phyloP scores from a whole-genome alignment of 2,329 filamentous ascomycete species.

The Tolypocladium amazonense region DNA sequence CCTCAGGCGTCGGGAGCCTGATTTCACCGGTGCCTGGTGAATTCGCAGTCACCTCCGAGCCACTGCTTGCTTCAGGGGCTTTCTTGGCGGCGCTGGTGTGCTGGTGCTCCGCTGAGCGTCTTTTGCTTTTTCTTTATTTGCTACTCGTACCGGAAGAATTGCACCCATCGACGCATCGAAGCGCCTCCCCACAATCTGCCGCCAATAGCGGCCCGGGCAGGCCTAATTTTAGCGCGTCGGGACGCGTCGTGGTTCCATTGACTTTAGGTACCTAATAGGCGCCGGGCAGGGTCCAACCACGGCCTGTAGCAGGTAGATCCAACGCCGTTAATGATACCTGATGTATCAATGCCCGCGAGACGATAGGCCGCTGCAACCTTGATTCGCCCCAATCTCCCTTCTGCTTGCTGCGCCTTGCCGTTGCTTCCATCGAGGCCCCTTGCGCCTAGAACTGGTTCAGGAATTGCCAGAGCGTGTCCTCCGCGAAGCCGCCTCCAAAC shows the following conservation, averaged over 20 bases:
- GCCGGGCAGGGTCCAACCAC: background rate
- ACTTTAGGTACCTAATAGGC: background rate
- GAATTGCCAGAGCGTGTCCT: slow-evolving; percentile 45
- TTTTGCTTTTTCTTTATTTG: background rate
- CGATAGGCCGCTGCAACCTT: background rate
- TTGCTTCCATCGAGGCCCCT: background rate
- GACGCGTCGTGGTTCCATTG: background rate
- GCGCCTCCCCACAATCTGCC: background rate
- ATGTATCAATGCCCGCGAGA: background rate
- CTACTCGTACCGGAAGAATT: background rate
- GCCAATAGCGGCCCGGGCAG: background rate
- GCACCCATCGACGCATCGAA: background rate
- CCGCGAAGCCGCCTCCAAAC: slow-evolving; percentile 44
- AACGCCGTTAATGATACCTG: background rate
- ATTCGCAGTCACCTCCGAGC: no score
- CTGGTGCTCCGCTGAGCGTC: background rate
- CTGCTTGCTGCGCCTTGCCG: background rate
- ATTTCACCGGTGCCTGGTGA: background rate
- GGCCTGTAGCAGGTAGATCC: background rate
- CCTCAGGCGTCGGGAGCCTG: background rate
- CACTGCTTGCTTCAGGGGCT: background rate
- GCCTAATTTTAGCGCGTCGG: background rate
- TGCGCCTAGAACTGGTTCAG: slow-evolving; percentile 36
- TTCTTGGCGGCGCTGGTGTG: background rate
- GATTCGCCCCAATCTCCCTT: background rate